These are phyloP conservation scores for Thecamonas trahens DNA, from an alignment of 78 protist genomes.

Conservation along the genomic window DNA sequence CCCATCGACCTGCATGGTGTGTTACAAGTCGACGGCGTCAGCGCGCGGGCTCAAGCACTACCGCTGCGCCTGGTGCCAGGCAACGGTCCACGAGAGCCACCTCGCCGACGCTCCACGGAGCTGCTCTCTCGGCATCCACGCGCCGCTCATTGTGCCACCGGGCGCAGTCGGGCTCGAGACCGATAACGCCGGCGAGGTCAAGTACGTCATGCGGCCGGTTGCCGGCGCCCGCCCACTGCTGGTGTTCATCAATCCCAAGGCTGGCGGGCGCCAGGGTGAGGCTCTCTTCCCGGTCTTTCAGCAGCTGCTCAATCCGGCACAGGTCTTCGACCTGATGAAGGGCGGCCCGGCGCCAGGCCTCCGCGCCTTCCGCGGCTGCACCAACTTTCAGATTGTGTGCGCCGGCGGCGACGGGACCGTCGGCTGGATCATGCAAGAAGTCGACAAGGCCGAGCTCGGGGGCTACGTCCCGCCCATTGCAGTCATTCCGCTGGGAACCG, in stretches of 20 bases:
- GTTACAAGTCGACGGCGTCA: no score
- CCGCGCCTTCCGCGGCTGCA: neutral
- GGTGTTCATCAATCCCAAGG: slow-evolving; percentile 24
- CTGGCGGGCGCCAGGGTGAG: slow-evolving; percentile 23
- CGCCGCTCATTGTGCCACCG: no score
- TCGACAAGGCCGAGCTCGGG: slow-evolving; percentile 10
- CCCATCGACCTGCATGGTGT: no score
- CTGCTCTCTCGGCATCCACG: no score
- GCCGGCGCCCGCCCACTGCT: slow-evolving; percentile 7
- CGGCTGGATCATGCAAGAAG: slow-evolving; percentile 68
- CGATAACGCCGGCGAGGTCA: no score
- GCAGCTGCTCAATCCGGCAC: neutral
- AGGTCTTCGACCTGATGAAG: slow-evolving; percentile 14
- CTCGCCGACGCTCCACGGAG: no score
- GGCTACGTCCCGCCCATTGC: slow-evolving; percentile 43
- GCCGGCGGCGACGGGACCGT: slow-evolving; percentile 90
- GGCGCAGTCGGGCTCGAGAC: no score
- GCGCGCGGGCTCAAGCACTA: no score
- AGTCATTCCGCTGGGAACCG: slow-evolving; percentile 81
- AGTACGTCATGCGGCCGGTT: neutral
- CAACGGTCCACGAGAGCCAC: no score
- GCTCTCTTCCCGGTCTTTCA: neutral
- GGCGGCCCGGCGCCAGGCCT: slow-evolving; percentile 21
- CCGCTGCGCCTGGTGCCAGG: no score
- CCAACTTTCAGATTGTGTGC: slow-evolving; percentile 40